A percentile compares a stretch with the other conserved stretches of the same genome.
phyloP scores from a whole-genome alignment of 2,329 filamentous ascomycete species.

The Incumbomyces delicatus region DNA sequence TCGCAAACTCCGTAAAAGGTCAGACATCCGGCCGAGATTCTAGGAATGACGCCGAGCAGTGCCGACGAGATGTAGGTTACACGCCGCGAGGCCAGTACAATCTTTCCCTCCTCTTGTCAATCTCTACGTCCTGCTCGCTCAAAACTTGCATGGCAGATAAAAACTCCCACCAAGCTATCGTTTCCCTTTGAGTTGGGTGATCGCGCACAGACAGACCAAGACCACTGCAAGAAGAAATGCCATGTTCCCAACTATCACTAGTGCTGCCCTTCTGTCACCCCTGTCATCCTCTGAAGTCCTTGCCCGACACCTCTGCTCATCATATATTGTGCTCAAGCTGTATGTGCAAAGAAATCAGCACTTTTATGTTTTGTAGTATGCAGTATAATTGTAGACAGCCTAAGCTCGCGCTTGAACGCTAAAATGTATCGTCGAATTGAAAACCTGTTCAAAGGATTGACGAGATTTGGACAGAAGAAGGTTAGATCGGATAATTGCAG shows the following conservation, averaged over 20 bases:
- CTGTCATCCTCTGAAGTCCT: no score
- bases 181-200: background rate
- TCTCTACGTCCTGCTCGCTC: background rate
- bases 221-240: no score
- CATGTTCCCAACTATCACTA: no score
- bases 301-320: no score
- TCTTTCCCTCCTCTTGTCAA: background rate
- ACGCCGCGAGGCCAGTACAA: conserved; percentile 6
- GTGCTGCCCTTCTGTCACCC: no score
- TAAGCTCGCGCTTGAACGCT: conserved; percentile 7
- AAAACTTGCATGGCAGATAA: no score
- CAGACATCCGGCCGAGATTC: no score
- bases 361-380: background rate
- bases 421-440: background rate
- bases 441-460: conserved; percentile 2
- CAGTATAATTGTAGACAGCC: background rate
- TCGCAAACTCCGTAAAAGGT: no score
- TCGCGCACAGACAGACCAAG: background rate
- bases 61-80: conserved; percentile 2
- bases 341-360: background rate
- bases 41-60: no score
- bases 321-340: no score
- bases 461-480: background rate
- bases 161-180: background rate
- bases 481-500: background rate